Evolutionary conservation across 805 yeast species (phyloP).

Genomic region (Metschnikowia sp.): DNA sequence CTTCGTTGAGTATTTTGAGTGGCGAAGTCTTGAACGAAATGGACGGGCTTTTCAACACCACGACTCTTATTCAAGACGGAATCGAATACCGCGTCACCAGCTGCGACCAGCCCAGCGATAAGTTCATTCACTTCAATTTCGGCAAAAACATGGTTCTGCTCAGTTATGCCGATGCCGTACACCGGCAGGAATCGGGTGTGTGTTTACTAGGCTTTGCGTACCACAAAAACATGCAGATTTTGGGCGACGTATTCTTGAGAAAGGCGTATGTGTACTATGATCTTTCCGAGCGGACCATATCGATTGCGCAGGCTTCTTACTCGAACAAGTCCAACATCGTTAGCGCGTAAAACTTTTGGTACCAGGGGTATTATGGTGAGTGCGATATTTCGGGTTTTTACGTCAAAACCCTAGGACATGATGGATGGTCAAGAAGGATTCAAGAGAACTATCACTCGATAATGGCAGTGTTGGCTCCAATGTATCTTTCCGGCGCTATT

Average conservation of each 20-base stretch:
- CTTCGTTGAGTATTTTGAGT: constrained; percentile 8
- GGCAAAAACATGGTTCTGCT: constrained; percentile 8
- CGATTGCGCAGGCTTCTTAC: constrained; percentile 14
- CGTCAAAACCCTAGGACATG: too few species aligned
- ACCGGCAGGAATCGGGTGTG: constrained; percentile 3
- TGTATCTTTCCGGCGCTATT: too few species aligned
- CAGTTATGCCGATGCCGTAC: constrained; percentile 9
- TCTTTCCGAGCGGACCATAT: constrained; percentile 12
- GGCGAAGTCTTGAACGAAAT: constrained; percentile 9
- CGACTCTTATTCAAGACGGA: not conserved
- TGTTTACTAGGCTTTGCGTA: constrained; percentile 14
- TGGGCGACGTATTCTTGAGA: constrained; percentile 19
- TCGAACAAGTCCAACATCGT: constrained; percentile 8
- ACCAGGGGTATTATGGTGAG: too few species aligned
- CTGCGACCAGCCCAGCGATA: constrained; percentile 15
- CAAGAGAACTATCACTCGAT: too few species aligned
- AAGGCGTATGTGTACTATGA: constrained; percentile 19
- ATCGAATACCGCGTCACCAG: constrained; percentile 8
- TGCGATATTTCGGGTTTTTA: too few species aligned
- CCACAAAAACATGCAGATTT: constrained; percentile 4
- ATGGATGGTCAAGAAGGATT: too few species aligned
- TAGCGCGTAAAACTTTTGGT: not conserved
- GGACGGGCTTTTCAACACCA: constrained; percentile 9
- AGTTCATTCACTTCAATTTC: constrained; percentile 10
- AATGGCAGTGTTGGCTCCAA: too few species aligned